Base-by-base conservation (phyloP, 2,329 filamentous ascomycete genomes). In the Hymenoscyphus fraxineus region DNA sequence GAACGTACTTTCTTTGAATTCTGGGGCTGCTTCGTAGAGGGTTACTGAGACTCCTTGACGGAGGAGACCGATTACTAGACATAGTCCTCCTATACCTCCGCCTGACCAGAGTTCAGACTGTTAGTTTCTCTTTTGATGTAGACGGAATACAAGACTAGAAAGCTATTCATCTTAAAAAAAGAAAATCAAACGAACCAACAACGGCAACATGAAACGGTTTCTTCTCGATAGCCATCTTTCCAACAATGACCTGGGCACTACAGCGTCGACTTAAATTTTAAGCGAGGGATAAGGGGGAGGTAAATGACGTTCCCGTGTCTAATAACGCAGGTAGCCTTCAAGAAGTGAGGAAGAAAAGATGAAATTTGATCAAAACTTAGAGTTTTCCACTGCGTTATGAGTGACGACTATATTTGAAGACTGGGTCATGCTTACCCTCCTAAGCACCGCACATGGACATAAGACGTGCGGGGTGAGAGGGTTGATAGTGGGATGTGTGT, bases 121-220 rank as follows among this genome's bases (percentile, higher is more conserved):
- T 41, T n/a, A 55, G 32, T 38, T 15, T 35, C 1, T 12, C 41
- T 9, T 12, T 31, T 44, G 13, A 41, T 55, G 57, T 10, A 59
- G 22, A n/a, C 40, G 19, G 22, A 10, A 19, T 10, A 59, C 16
- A 35, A 35, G 35, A 35, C 35, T 35, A 4, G 9, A 10, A 35
- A 35, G 35, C 35, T 35, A 35, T 35, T 35, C 35, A 7, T 35
- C n/a, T n/a, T n/a, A n/a, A 59, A 6, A 31, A 3, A 35, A 27
- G 44, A 9, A 39, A 27, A 32, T 13, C 55, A 12, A 19, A 61
- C 61, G 58, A 68, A 70, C 70, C 73, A 40, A 70, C 71, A n/a
- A 75, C 69, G 4, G 73, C 73, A 27, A 75, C 58, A 55, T 74
- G 73, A 60, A 73, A 74, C 32, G 69, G 66, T 41, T 72, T 72